Conservation (phyloP, 441 rosid species). For the Erodium chrysanthum region DNA sequence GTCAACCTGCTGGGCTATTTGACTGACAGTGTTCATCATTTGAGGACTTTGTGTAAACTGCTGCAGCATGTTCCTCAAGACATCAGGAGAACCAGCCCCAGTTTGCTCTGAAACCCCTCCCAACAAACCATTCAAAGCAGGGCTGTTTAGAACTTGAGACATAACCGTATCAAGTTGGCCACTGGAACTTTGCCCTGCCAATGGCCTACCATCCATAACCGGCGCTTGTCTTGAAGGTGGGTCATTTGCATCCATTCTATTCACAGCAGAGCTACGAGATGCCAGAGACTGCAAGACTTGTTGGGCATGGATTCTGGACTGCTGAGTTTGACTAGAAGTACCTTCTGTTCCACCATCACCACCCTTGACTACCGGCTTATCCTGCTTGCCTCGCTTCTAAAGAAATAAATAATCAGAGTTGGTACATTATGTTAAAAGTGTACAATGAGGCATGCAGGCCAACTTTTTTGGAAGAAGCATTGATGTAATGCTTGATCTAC, state of each 20-base stretch:
- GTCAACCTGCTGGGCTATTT: slow-evolving; percentile 85
- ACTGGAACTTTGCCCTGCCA: slow-evolving; percentile 26
- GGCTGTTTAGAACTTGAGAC: slow-evolving; percentile 66
- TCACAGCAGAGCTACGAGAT: slow-evolving; percentile 33
- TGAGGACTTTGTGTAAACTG: slow-evolving; percentile 78
- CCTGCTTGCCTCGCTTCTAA: slow-evolving; percentile 42
- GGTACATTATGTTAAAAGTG: not conserved
- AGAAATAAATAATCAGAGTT: slow-evolving; percentile 10
- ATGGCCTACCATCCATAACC: slow-evolving; percentile 14
- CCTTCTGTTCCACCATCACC: slow-evolving; percentile 31
- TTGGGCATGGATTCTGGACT: slow-evolving; percentile 29
- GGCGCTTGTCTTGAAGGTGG: slow-evolving; percentile 18
- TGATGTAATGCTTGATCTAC: no score
- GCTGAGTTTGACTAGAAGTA: slow-evolving; percentile 29
- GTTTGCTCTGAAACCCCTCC: slow-evolving; percentile 64
- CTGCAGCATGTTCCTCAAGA: slow-evolving; percentile 72
- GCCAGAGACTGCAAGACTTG: slow-evolving; percentile 54
- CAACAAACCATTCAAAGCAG: slow-evolving; percentile 59
- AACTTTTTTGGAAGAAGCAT: no score
- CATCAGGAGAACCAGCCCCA: slow-evolving; percentile 70
- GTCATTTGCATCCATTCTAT: slow-evolving; percentile 19
- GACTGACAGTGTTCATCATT: slow-evolving; percentile 71
- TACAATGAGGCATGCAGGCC: not conserved
- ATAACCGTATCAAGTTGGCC: slow-evolving; percentile 41
- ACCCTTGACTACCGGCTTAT: slow-evolving; percentile 25